Evolutionary conservation across 352 stramenopile species (phyloP).

Genomic region (Globisporangium acanthophoron): DNA sequence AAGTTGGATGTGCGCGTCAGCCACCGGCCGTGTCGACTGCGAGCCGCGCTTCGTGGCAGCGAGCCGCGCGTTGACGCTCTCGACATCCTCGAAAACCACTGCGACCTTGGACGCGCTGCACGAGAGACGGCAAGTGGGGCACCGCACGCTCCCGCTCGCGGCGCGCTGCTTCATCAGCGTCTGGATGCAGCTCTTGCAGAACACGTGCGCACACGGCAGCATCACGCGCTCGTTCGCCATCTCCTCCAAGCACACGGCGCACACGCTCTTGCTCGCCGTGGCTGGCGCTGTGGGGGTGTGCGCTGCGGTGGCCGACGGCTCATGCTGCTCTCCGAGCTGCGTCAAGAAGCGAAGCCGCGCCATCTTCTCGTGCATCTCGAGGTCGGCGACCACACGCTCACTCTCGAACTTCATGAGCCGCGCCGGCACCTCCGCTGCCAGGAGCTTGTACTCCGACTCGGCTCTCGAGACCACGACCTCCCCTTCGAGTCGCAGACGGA

Average conservation of each 20-base stretch:
- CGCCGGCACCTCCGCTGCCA: constrained; percentile 32
- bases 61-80: neutral
- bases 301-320: neutral
- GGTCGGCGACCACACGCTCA: constrained; percentile 34
- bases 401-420: constrained; percentile 33
- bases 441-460: constrained; percentile 57
- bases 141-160: constrained; percentile 27
- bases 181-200: constrained; percentile 50
- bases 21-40: constrained; percentile 1
- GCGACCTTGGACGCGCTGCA: constrained; percentile 18
- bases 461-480: constrained; percentile 32
- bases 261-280: constrained; percentile 17
- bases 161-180: constrained; percentile 22
- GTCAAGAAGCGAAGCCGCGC: constrained; percentile 58
- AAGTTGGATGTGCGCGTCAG: constrained; percentile 9
- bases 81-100: constrained; percentile 16
- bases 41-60: neutral
- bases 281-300: neutral
- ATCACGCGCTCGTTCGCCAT: constrained; percentile 63
- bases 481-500: constrained; percentile 38
- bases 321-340: constrained; percentile 31
- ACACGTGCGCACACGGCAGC: constrained; percentile 84
- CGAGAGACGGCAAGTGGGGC: constrained; percentile 52
- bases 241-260: constrained; percentile 75
- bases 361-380: constrained; percentile 42